These are phyloP conservation scores for Barnettozyma botsteinii DNA, from an alignment of 805 yeast species.

Conservation along the genomic window DNA sequence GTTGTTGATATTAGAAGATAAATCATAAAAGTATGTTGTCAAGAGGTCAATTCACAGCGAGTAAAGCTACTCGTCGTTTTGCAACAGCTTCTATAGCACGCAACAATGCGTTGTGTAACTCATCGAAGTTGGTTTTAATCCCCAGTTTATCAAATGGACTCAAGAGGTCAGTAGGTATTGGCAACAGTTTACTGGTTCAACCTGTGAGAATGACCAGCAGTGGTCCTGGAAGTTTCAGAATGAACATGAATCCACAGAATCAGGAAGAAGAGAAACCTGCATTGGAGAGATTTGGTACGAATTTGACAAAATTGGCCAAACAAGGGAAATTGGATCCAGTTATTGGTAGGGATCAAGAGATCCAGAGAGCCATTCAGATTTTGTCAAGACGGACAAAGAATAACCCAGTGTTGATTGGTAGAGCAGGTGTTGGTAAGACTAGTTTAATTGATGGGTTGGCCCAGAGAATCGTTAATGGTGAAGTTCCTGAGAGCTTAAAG, in stretches of 20 bases:
- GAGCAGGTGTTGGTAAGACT: constrained; percentile 98
- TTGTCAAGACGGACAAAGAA: constrained; percentile 89
- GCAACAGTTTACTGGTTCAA: not conserved
- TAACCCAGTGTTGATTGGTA: constrained; percentile 91
- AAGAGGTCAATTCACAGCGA: constrained; percentile 3
- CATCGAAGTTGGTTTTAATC: not conserved
- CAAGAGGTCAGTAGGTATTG: not conserved
- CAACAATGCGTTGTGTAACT: constrained; percentile 1
- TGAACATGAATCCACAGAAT: constrained; percentile 38
- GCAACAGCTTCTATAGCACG: not conserved
- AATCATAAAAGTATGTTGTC: not conserved
- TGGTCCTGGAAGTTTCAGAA: constrained; percentile 19
- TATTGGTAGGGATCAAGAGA: constrained; percentile 95
- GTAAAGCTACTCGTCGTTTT: not conserved
- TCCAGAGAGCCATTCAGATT: constrained; percentile 86
- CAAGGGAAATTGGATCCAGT: constrained; percentile 95
- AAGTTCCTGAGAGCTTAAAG: constrained; percentile 92
- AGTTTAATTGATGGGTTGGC: constrained; percentile 96
- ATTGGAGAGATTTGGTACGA: constrained; percentile 76
- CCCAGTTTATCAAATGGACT: constrained; percentile 1
- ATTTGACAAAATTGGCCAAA: constrained; percentile 78
- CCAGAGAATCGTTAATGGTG: constrained; percentile 83
- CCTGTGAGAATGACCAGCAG: constrained; percentile 13
- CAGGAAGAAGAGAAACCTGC: constrained; percentile 62
- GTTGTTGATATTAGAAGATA: not conserved